These are phyloP conservation scores for Diospyros lotus DNA, from an alignment of 148 eudicot species.

Conservation along the genomic window DNA sequence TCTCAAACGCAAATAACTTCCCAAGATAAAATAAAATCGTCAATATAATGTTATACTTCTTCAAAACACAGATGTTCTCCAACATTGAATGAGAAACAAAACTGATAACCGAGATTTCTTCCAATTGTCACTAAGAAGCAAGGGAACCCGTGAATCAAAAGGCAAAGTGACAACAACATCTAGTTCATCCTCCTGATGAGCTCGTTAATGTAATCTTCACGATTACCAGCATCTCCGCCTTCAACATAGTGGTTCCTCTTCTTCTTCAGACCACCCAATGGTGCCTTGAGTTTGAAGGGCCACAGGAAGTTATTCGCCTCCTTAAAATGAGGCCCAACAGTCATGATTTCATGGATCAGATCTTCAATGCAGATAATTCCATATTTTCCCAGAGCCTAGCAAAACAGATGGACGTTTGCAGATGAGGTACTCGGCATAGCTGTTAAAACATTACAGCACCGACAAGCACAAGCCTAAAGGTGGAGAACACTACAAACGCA, in stretches of 20 bases:
- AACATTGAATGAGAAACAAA: background rate
- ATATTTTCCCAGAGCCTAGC: constrained; percentile 26
- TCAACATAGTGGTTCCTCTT: constrained; percentile 46
- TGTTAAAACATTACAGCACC: background rate
- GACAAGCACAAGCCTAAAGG: background rate
- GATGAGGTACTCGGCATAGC: background rate
- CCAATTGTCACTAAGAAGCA: background rate
- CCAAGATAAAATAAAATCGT: background rate
- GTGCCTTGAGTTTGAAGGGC: constrained; percentile 46
- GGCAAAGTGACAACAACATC: background rate
- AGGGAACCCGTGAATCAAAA: background rate
- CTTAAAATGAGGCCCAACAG: constrained; percentile 43
- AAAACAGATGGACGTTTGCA: background rate
- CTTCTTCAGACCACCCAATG: constrained; percentile 43
- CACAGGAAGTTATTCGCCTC: constrained; percentile 42
- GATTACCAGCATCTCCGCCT: constrained; percentile 48
- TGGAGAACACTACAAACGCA: background rate
- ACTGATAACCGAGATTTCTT: background rate
- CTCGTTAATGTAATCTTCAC: constrained; percentile 37
- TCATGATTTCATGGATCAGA: constrained; percentile 34
- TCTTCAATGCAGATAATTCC: constrained; percentile 37
- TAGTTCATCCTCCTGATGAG: constrained; percentile 46
- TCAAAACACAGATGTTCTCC: background rate
- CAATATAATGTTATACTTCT: background rate
- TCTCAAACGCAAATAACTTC: background rate